These are phyloP conservation scores for Spongospora subterranea DNA, from an alignment of 208 protist genomes.

Conservation along the genomic window DNA sequence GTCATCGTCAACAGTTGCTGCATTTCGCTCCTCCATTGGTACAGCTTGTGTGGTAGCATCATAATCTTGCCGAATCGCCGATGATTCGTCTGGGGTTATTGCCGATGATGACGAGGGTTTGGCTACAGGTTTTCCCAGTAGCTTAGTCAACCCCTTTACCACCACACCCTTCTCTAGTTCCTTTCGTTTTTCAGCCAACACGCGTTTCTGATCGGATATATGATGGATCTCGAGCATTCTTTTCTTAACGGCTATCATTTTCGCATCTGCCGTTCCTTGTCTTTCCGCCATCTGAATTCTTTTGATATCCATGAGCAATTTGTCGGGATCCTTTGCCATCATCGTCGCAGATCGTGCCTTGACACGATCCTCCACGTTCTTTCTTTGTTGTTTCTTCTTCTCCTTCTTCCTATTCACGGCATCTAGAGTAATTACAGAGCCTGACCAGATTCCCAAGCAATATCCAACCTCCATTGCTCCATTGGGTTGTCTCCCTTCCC, in stretches of 20 bases:
- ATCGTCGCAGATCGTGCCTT: conserved; percentile 8
- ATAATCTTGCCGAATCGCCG: too few species aligned
- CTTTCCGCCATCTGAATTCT: conserved; percentile 15
- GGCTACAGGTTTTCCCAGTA: background rate
- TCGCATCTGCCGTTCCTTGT: conserved; percentile 12
- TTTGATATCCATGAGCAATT: background rate
- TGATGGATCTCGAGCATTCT: background rate
- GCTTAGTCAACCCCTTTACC: conserved; percentile 17
- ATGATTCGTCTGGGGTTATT: background rate
- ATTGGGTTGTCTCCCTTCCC: too few species aligned
- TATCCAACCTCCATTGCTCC: too few species aligned
- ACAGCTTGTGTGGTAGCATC: too few species aligned
- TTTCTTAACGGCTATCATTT: background rate
- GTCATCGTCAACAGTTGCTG: background rate
- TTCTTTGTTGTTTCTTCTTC: conserved; percentile 29
- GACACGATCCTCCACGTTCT: conserved; percentile 3
- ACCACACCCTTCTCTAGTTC: background rate
- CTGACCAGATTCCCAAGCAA: too few species aligned
- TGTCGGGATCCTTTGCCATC: background rate
- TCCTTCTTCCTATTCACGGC: conserved; percentile 57
- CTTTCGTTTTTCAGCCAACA: background rate
- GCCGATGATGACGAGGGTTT: background rate
- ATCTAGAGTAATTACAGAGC: too few species aligned
- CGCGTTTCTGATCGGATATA: background rate
- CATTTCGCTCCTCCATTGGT: background rate